Conservation (phyloP, 495 filamentous ascomycete species). For the Tuber indicum region DNA sequence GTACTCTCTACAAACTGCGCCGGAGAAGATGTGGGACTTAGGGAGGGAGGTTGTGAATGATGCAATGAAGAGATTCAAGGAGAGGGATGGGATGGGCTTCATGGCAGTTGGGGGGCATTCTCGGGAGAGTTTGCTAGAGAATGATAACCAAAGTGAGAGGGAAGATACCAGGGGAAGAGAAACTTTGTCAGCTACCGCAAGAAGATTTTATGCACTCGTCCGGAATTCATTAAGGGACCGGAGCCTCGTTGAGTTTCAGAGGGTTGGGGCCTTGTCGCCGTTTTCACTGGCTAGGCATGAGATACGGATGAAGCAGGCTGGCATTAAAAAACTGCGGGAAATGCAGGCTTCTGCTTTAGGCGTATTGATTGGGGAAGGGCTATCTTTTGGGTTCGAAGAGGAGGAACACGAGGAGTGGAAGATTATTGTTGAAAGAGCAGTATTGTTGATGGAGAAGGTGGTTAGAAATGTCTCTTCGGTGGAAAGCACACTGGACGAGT, state of each 20-base stretch:
- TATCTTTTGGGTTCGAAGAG: constrained; percentile 54
- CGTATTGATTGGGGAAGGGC: constrained; percentile 72
- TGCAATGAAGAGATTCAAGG: constrained; percentile 48
- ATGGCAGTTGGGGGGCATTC: constrained; percentile 22
- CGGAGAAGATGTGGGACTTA: constrained; percentile 62
- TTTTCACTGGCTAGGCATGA: constrained; percentile 64
- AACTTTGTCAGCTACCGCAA: constrained; percentile 54
- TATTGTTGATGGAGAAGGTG: constrained; percentile 74
- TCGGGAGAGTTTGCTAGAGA: constrained; percentile 12
- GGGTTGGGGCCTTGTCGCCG: constrained; percentile 57
- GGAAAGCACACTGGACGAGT: constrained; percentile 54
- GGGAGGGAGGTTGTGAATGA: constrained; percentile 56
- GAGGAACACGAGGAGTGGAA: constrained; percentile 61
- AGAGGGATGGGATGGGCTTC: constrained; percentile 41
- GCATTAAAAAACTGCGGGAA: constrained; percentile 60
- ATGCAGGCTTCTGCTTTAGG: constrained; percentile 81
- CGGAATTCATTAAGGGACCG: constrained; percentile 60
- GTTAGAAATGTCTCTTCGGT: constrained; percentile 54
- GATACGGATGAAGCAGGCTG: constrained; percentile 60
- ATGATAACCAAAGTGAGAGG: neutral
- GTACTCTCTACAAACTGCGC: constrained; percentile 77
- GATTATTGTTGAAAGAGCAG: constrained; percentile 60
- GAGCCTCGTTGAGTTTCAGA: constrained; percentile 49
- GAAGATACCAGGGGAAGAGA: constrained; percentile 24
- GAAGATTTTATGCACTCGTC: constrained; percentile 73